Evolutionary conservation across 345 rosid genomes (phyloP), one percentile per base, ranked within the genome.

Genomic region (Melastoma malabathricum): DNA sequence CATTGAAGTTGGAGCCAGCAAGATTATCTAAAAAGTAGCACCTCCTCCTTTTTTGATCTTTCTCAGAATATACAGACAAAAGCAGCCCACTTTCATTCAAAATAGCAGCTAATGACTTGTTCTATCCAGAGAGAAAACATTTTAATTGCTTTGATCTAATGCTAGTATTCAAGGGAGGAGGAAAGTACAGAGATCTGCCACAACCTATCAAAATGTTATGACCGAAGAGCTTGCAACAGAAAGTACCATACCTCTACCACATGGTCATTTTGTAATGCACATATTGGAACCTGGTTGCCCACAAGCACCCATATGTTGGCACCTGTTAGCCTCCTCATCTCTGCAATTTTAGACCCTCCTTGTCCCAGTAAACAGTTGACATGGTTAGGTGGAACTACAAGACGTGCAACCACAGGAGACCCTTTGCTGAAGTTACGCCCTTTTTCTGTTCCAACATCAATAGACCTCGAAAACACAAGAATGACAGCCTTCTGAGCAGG

Each of bases 361-460:
- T 78, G 76, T 44, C 97, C 95, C 76, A 89, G 54, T 72, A 89
- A 66, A 68, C 94, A 86, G 50, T 94, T 95, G 71, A 86, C 88
- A 55, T 75, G 78, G 64, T 59, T 79, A 22, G 95, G 72, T 47
- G 88, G 81, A 64, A 89, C 77, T 43, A 73, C 76, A 50, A 89
- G 80, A 58, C 97, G 84, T 41, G 94, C 88, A 48, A 70, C 73
- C 46, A 83, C 71, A 54, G 66, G 59, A 20, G 66, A 56, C 45
- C 60, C 76, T 60, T 72, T 78, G 50, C 67, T 71, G 52, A 68
- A 72, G 68, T 73, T 79, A 44, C 67, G 23, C 43, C 78, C 81
- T 34, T 72, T 85, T 55, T 71, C 83, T 46, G 51, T 27, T 34
- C 75, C 79, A 70, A 75, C 85, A 59, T 81, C 95, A 22, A 71